These are phyloP conservation scores for Aspergillus conjunctus DNA, from an alignment of 495 filamentous ascomycete genomes.

Conservation along the genomic window DNA sequence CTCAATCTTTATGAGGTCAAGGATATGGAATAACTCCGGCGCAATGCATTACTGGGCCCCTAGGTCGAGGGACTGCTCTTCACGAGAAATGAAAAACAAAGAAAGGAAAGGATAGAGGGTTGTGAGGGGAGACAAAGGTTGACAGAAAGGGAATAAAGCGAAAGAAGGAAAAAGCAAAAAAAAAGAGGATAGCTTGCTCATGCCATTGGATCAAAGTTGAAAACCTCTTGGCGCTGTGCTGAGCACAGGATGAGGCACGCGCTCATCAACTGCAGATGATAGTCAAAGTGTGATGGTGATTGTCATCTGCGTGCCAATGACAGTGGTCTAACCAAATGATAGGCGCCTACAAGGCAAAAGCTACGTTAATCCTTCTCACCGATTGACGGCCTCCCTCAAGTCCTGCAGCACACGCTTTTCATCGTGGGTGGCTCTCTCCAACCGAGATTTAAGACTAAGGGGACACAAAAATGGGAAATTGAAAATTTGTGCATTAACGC, in stretches of 20 bases:
- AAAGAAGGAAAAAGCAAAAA: slow-evolving; percentile 13
- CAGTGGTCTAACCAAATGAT: slow-evolving; percentile 19
- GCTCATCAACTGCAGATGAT: slow-evolving; percentile 26
- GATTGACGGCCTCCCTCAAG: slow-evolving; percentile 13
- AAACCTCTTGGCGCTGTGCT: slow-evolving; percentile 23
- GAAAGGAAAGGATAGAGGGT: background rate
- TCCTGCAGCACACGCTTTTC: slow-evolving; percentile 15
- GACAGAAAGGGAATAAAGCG: slow-evolving; percentile 3
- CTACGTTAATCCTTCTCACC: slow-evolving; percentile 17
- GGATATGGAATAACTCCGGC: background rate
- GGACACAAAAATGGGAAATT: slow-evolving; percentile 16
- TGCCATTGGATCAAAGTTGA: slow-evolving; percentile 18
- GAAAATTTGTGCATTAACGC: slow-evolving; percentile 15
- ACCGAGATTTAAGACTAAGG: slow-evolving; percentile 2
- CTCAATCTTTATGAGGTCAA: too few relatives aligned
- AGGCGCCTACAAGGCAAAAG: slow-evolving; percentile 29
- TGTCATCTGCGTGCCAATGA: slow-evolving; percentile 27
- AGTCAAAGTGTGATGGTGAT: slow-evolving; percentile 22
- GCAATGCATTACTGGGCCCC: background rate
- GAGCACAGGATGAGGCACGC: slow-evolving; percentile 26
- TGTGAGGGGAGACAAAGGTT: background rate
- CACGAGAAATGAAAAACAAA: background rate
- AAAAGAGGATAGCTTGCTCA: slow-evolving; percentile 6
- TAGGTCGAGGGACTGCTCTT: background rate
- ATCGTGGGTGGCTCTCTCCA: slow-evolving; percentile 12